Conservation (phyloP, 2,329 filamentous ascomycete species). For the Mycogone perniciosa region DNA sequence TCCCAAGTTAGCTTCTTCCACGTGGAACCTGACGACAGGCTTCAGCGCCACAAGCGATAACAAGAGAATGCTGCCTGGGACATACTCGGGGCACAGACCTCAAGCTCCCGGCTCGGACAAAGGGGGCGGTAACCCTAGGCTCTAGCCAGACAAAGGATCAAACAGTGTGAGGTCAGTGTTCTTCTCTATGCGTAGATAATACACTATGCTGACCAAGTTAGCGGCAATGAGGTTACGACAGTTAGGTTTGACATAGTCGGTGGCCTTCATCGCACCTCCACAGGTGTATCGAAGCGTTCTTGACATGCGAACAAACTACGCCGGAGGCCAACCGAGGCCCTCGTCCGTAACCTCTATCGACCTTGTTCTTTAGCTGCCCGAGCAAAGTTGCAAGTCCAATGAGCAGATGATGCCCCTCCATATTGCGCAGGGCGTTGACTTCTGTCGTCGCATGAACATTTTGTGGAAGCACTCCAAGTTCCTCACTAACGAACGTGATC, state of each 20-base stretch:
- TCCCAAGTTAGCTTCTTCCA: not conserved
- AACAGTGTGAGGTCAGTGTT: conserved; percentile 47
- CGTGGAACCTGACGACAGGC: conserved; percentile 46
- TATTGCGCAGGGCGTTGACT: conserved; percentile 53
- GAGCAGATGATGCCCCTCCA: conserved; percentile 55
- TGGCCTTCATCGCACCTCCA: conserved; percentile 49
- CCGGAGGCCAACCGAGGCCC: not conserved
- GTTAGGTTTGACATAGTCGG: conserved; percentile 46
- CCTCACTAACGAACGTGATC: conserved; percentile 29
- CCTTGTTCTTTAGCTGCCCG: conserved; percentile 51
- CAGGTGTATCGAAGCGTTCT: conserved; percentile 58
- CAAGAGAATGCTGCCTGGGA: conserved; percentile 50
- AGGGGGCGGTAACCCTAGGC: conserved; percentile 50
- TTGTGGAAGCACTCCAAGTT: conserved; percentile 36
- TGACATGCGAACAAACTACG: conserved; percentile 28
- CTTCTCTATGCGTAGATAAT: not conserved
- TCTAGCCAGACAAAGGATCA: conserved; percentile 54
- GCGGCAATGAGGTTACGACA: conserved; percentile 61
- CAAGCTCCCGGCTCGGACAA: conserved; percentile 41
- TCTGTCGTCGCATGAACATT: conserved; percentile 49
- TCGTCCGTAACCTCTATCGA: conserved; percentile 16
- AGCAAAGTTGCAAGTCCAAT: conserved; percentile 54
- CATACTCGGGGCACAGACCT: conserved; percentile 57
- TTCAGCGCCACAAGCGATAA: conserved; percentile 69
- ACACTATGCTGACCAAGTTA: conserved; percentile 18